phyloP scores from a whole-genome alignment of 352 stramenopile genomes.

The Pythium phragmitis region DNA sequence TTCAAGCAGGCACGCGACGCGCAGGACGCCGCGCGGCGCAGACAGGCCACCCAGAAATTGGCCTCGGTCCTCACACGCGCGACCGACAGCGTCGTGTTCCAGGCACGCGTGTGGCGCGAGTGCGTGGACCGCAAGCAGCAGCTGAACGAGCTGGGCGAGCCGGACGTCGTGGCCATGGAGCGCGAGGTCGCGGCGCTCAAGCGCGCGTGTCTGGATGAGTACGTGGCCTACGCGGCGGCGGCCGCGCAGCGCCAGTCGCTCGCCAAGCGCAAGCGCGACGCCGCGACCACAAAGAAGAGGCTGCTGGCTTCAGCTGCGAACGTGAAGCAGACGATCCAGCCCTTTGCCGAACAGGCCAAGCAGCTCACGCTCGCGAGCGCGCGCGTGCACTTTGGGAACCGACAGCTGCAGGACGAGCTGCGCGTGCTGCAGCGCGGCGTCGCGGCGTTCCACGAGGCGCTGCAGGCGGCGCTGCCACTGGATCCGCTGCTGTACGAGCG shows the following conservation, averaged over 20 bases:
- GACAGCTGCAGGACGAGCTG: slow-evolving; percentile 59
- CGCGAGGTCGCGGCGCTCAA: slow-evolving; percentile 50
- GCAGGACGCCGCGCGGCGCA: slow-evolving; percentile 24
- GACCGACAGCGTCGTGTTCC: slow-evolving; percentile 54
- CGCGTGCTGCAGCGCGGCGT: slow-evolving; percentile 36
- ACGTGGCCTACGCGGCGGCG: slow-evolving; percentile 39
- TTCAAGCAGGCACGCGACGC: slow-evolving; percentile 40
- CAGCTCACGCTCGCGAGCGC: slow-evolving; percentile 41
- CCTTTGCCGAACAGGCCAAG: slow-evolving; percentile 61
- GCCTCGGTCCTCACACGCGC: slow-evolving; percentile 28
- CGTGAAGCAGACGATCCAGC: slow-evolving; percentile 58
- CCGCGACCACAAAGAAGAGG: slow-evolving; percentile 27
- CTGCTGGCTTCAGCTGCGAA: slow-evolving; percentile 27
- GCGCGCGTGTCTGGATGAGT: slow-evolving; percentile 39
- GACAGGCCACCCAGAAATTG: slow-evolving; percentile 38
- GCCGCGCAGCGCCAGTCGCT: slow-evolving; percentile 38
- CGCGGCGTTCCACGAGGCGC: slow-evolving; percentile 37
- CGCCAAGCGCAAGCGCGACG: slow-evolving; percentile 37
- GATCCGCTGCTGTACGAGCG: slow-evolving; percentile 53
- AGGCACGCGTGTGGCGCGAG: slow-evolving; percentile 68
- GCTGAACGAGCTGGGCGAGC: slow-evolving; percentile 45
- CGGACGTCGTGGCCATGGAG: slow-evolving; percentile 35
- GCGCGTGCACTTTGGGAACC: slow-evolving; percentile 42
- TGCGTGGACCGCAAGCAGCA: slow-evolving; percentile 49
- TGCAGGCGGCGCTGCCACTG: slow-evolving; percentile 44